phyloP scores from a whole-genome alignment of 192 early-diverging fungal species.

The Funneliformis mosseae region DNA sequence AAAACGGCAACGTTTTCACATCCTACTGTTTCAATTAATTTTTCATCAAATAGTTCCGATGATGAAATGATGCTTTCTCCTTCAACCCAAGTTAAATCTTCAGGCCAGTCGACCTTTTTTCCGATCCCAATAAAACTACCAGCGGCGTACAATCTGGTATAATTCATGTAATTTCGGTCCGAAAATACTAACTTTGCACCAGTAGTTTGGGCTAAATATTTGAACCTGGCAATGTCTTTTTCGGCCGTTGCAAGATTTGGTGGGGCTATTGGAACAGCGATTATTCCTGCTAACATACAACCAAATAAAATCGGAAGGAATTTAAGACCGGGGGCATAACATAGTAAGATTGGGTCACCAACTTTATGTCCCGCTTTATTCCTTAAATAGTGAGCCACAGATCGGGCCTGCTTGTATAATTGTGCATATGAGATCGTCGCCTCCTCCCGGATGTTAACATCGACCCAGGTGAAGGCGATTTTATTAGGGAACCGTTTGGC shows the following conservation, averaged over 20 bases:
- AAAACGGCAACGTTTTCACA: constrained; percentile 24
- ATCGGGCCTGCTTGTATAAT: constrained; percentile 16
- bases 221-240: constrained; percentile 27
- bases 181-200: constrained; percentile 3
- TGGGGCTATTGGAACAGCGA: constrained; percentile 26
- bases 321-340: constrained; percentile 29
- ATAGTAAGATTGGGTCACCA: constrained; percentile 25
- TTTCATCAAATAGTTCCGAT: not conserved
- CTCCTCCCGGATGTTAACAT: constrained; percentile 6
- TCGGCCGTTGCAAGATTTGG: constrained; percentile 25
- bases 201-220: not conserved
- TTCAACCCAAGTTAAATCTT: constrained; percentile 30
- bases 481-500: constrained; percentile 19
- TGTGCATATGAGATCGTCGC: not conserved
- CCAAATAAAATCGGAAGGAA: constrained; percentile 27
- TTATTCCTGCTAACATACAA: constrained; percentile 17
- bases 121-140: constrained; percentile 10
- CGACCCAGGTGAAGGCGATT: constrained; percentile 4
- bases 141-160: constrained; percentile 7
- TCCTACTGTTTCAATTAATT: constrained; percentile 15
- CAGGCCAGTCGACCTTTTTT: constrained; percentile 25
- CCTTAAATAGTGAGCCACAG: constrained; percentile 12
- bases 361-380: not conserved
- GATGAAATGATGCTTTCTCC: not conserved
- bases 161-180: constrained; percentile 20